Evolutionary conservation across 352 stramenopile species (phyloP).

Genomic region (Globisporangium middletonii): DNA sequence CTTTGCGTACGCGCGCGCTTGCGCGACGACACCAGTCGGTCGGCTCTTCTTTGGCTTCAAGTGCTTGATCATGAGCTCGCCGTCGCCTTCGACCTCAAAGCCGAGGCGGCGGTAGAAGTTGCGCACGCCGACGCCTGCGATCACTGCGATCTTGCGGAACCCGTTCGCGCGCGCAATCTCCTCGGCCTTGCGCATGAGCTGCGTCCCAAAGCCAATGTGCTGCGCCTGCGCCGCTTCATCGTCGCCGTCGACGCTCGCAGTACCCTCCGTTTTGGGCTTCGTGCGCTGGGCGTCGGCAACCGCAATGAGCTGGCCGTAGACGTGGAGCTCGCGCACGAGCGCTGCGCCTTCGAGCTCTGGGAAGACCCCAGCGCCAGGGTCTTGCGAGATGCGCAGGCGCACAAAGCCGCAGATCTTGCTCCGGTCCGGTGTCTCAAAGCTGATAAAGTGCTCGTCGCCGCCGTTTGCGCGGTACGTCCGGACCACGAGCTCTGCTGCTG

Average conservation of each 20-base stretch:
- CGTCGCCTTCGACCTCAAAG: slow-evolving; percentile 83
- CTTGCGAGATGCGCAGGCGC: slow-evolving; percentile 72
- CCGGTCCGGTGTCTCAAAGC: slow-evolving; percentile 87
- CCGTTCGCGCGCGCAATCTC: slow-evolving; percentile 65
- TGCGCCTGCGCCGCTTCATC: slow-evolving; percentile 57
- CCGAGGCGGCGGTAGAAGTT: slow-evolving; percentile 89
- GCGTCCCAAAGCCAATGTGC: slow-evolving; percentile 85
- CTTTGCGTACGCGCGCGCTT: slow-evolving; percentile 3
- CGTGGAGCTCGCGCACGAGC: slow-evolving; percentile 87
- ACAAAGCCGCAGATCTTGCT: slow-evolving; percentile 90
- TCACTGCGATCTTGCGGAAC: slow-evolving; percentile 83
- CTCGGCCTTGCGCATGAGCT: slow-evolving; percentile 81
- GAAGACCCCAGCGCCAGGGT: slow-evolving; percentile 64
- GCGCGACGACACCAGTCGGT: slow-evolving; percentile 3
- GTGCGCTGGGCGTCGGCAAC: slow-evolving; percentile 31
- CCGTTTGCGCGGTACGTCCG: slow-evolving; percentile 85
- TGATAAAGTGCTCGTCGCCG: slow-evolving; percentile 90
- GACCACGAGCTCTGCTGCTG: slow-evolving; percentile 58
- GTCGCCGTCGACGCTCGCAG: slow-evolving; percentile 8
- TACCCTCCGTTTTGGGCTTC: neutral
- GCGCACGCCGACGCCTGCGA: slow-evolving; percentile 86
- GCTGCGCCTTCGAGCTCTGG: slow-evolving; percentile 69
- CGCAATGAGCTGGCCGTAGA: slow-evolving; percentile 87
- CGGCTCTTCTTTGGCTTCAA: slow-evolving; percentile 16
- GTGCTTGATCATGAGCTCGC: slow-evolving; percentile 86